Base-by-base conservation (phyloP, 345 rosid genomes). In the Rhodamnia rubescens region DNA sequence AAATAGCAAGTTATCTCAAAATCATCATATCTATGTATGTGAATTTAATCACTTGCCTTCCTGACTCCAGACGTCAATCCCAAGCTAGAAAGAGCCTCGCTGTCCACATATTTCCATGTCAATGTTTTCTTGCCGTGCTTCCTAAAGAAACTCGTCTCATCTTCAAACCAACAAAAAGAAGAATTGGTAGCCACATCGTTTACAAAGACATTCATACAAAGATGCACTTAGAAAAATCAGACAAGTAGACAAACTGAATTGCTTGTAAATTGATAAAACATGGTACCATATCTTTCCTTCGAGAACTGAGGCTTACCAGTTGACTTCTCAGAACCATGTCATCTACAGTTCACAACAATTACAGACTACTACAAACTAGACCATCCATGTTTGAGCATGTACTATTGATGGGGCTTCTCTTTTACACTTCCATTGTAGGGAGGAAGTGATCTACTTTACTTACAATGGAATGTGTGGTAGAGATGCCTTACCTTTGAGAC, bases 1-100 rank as follows among this genome's bases (percentile, higher is more conserved):
- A 51, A 14, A 20, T 47, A 84, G 82, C 10, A 1, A 59, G 78
- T n/a, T n/a, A 84, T 52, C 44, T 42, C 52, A 55, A 83, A 78
- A 27, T 29, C 55, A 61, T 29, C 52, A 18, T 69, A 32, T 69
- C 12, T 47, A 69, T 20, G 14, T 9, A 27, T 61, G 11, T 54
- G n/a, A 29, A 81, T 53, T 69, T 69, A 7, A 81, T 56, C 59
- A 84, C 13, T 88, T 89, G 92, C 96, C 96, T 94, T 94, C 86
- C 89, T 92, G 36, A 94, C 97, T 84, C 94, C 94, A 83, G 95
- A 89, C 7, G 96, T 94, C 92, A 94, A 89, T 81, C 96, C 95
- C 92, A 91, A 64, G 83, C 82, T 89, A 27, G 94, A 88, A 84
- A 94, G 90, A 24, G 91, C 90, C 50, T 89, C 49, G 69, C 86